A percentile compares a stretch with the other conserved stretches of the same genome.
These are phyloP conservation scores for Bacidia gigantensis DNA, from an alignment of 495 filamentous ascomycete species.

Conservation along the genomic window DNA sequence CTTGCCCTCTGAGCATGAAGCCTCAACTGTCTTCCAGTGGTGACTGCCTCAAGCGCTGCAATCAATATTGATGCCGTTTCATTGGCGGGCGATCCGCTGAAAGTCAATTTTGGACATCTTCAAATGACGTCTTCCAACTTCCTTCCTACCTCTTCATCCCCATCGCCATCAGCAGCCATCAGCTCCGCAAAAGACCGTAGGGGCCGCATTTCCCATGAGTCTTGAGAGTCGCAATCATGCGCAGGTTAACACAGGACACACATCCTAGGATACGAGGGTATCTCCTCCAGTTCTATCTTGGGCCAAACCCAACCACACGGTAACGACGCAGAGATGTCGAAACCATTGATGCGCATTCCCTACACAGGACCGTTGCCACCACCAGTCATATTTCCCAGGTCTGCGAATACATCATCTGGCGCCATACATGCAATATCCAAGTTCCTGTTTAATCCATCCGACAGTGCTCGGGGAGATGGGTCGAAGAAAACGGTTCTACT, in stretches of 20 bases:
- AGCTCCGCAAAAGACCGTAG: no score
- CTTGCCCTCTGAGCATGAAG: no score
- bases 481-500: constrained; percentile 55
- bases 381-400: constrained; percentile 56
- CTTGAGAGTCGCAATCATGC: background rate
- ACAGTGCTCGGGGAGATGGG: constrained; percentile 24
- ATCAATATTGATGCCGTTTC: no score
- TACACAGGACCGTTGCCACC: constrained; percentile 76
- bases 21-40: no score
- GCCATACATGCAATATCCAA: constrained; percentile 60
- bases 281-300: no score
- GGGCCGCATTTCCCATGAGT: no score
- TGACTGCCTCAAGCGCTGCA: background rate
- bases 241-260: background rate
- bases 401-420: constrained; percentile 52
- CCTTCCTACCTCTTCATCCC: background rate
- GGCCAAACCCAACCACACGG: no score
- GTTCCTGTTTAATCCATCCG: constrained; percentile 52
- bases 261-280: background rate
- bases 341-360: constrained; percentile 71
- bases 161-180: background rate
- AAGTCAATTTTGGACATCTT: background rate
- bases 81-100: background rate
- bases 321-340: constrained; percentile 35
- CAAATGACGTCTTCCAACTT: background rate